phyloP scores from a whole-genome alignment of 306 rosid species.

The Crotalaria pallida region DNA sequence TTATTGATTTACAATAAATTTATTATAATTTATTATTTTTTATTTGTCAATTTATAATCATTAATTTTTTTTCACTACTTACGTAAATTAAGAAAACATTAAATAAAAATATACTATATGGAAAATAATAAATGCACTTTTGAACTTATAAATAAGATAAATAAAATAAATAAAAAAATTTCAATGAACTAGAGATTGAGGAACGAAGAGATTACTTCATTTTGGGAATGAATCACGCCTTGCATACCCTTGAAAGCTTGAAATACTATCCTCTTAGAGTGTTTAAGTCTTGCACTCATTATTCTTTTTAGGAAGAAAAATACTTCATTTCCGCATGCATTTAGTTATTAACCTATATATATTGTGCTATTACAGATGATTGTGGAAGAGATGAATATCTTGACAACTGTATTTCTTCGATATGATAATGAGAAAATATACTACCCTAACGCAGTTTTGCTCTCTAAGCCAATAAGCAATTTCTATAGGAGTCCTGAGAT shows the following conservation, averaged over 20 bases:
- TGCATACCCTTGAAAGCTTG: not conserved
- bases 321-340: not conserved
- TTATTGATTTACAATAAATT: no score
- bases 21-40: no score
- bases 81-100: no score
- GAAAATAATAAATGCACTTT: no score
- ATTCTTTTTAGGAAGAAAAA: not conserved
- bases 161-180: no score
- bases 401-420: constrained; percentile 51
- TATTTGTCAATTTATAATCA: no score
- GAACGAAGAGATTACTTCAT: no score
- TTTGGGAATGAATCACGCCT: not conserved
- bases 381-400: constrained; percentile 56
- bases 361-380: constrained; percentile 28
- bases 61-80: no score
- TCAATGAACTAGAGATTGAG: no score
- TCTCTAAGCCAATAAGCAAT: constrained; percentile 44
- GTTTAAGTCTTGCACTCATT: not conserved
- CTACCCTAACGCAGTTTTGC: constrained; percentile 48
- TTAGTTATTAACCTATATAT: not conserved
- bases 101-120: no score
- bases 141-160: no score
- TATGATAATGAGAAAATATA: constrained; percentile 53
- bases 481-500: constrained; percentile 55
- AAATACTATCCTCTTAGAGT: no score